phyloP scores from a whole-genome alignment of 306 rosid species.

The Cucurbita moschata region DNA sequence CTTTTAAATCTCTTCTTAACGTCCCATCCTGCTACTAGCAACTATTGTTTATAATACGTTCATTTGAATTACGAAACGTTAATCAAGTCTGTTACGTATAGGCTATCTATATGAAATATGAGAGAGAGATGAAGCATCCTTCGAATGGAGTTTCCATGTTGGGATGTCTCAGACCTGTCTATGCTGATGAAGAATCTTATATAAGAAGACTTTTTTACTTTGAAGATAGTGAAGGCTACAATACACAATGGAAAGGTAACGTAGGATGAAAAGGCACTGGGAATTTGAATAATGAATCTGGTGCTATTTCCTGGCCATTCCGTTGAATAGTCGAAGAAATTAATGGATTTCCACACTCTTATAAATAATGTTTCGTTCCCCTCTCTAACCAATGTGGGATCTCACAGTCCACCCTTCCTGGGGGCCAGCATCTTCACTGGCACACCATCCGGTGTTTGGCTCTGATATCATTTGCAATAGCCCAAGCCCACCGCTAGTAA shows the following conservation, averaged over 20 bases:
- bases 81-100: constrained; percentile 18
- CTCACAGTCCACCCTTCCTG: no score
- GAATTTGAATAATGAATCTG: neutral
- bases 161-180: constrained; percentile 75
- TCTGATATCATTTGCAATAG: no score
- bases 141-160: constrained; percentile 79
- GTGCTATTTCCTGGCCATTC: neutral
- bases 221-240: constrained; percentile 43
- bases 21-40: neutral
- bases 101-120: constrained; percentile 42
- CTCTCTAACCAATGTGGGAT: no score
- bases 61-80: neutral
- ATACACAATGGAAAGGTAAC: constrained; percentile 55
- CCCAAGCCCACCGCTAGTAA: no score
- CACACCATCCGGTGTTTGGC: no score
- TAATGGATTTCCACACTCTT: neutral
- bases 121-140: constrained; percentile 56
- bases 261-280: neutral
- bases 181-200: constrained; percentile 57
- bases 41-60: neutral
- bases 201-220: constrained; percentile 34
- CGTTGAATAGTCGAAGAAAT: neutral
- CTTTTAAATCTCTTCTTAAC: no score
- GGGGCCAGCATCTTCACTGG: no score
- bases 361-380: no score